Percentiles rank a stretch among this genome's conserved stretches.
Conservation (phyloP, 2,329 filamentous ascomycete species). For the Aurifilum marmelostoma region DNA sequence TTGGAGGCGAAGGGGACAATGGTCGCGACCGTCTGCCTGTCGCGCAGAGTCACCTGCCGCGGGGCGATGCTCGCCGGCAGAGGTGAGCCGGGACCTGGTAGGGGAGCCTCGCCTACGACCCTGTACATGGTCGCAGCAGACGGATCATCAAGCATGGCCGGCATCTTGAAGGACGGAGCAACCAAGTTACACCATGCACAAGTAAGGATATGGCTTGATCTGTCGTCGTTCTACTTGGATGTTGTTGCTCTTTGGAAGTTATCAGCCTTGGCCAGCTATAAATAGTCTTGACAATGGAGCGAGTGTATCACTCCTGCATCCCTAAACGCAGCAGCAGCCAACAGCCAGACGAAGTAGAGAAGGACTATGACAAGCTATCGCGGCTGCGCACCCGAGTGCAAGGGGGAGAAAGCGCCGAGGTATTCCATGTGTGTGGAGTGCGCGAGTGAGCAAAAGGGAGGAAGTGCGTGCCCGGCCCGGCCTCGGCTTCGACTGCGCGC, state of each 20-base stretch:
- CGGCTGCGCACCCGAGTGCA: neutral
- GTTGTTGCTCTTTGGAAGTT: neutral
- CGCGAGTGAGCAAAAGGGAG: neutral
- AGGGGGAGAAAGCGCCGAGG: neutral
- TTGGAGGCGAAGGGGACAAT: constrained; percentile 81
- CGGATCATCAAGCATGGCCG: constrained; percentile 79
- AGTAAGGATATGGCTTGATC: neutral
- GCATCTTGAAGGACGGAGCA: constrained; percentile 55
- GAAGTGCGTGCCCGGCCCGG: neutral
- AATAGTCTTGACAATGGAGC: neutral
- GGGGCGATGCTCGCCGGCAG: constrained; percentile 72
- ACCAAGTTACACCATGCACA: neutral
- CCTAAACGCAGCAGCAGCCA: neutral
- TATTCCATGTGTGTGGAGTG: neutral
- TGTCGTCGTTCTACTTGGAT: neutral
- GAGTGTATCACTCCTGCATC: neutral
- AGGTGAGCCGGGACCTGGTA: constrained; percentile 64
- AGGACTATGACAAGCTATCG: neutral
- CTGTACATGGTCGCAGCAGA: constrained; percentile 71
- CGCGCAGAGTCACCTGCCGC: constrained; percentile 78
- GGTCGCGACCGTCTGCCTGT: constrained; percentile 82
- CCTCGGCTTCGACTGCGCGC: neutral
- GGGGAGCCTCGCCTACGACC: constrained; percentile 67
- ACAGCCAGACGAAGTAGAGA: neutral
- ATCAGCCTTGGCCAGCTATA: neutral